Base-by-base conservation (phyloP, 352 stramenopile species). In the Phytophthora pseudosyringae region DNA sequence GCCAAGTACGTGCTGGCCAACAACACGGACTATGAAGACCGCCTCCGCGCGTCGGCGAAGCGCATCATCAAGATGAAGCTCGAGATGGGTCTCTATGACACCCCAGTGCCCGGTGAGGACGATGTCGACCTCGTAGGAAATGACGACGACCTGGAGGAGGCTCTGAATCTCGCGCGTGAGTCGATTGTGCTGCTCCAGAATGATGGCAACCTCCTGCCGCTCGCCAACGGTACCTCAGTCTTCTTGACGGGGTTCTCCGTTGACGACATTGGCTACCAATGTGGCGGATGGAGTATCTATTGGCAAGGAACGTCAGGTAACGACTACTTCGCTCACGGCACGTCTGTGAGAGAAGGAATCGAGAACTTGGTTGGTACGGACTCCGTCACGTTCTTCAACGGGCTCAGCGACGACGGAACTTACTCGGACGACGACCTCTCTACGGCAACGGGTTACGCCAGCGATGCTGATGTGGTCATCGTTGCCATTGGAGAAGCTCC, bases 161-260 rank as follows among this genome's bases (percentile, higher is more conserved):
- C 83, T 4, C 49, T 94, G 21, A 63, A 80, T n/a, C 66, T 91
- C 5, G 84, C 80, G 10, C 73, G 76, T 13, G 86, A 95, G 46
- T 88, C 80, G 2, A 83, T 96, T 43, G 76, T 93, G 10, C 53
- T 97, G 5, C 67, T 95, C 21, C 79, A 94, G 57, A 97, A 97
- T 69, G 46, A 82, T 0, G 54, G 81, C 33, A 65, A 75, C 0
- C 33, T 80, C 1, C 63, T 93, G 6, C 81, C 84, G 3, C 51
- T 93, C 1, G 32, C 48, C 3, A 64, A 73, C 6, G 63, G 21
- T 2, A 54, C 55, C 4, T 62, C 50, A 0, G 63, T 93, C 2
- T 92, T 93, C 45, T 39, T 93, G 36, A 91, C 83, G 5, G 81
- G 83, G 0, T 83, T 74, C 9, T 77, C 75, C 6, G 52, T 71